Evolutionary conservation across 768 basidiomycete species (phyloP), one percentile per base, ranked within the genome.

Genomic region (Phaeolepiota aurea): DNA sequence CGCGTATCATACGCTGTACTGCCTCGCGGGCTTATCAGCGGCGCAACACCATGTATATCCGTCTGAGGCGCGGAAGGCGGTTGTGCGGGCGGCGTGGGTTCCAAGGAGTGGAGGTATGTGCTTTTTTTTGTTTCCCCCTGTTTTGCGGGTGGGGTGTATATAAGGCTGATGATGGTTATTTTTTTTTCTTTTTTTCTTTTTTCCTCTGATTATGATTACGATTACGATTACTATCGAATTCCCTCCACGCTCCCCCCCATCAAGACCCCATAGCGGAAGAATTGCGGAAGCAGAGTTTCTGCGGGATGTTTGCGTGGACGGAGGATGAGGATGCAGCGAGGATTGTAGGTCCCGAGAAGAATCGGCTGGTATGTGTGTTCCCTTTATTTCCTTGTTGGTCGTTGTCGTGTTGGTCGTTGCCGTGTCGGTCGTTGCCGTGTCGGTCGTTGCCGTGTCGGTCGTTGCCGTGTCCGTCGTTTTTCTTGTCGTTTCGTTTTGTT

Each of bases 1-100:
- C 55, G 74, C 88, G 28, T 99, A 99, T 56, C 96, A 99, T 54
- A 96, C 94, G 0, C 63, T 88, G 23, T 98, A 94, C 59, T 93
- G 89, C 54, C 74, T 98, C 2, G 76, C 91, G 3, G 96, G 96
- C 10, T 71, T 96, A 13, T 89, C 94, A 0, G 68, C 78, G 0
- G 87, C 94, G 0, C 96, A 98, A 54, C 91, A 97, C 48, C 74
- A 68, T 31, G 71, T 92, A 1, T 62, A 58, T 25, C 74, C 73
- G 1, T 76, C 79, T 0, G 47, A 36, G 20, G 28, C 48, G 5
- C 49, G 55, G 31, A 46, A 49, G 18, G 32, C 44, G 3, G 45
- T 57, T 32, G 23, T 59, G 2, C 34, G 49, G 13, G 46, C 48
- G 0, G 38, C 43, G 3, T 60, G 57, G 54, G 41, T 47, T 36